Conservation (phyloP, 2,329 filamentous ascomycete genomes). For the Cladosporium sp. region DNA sequence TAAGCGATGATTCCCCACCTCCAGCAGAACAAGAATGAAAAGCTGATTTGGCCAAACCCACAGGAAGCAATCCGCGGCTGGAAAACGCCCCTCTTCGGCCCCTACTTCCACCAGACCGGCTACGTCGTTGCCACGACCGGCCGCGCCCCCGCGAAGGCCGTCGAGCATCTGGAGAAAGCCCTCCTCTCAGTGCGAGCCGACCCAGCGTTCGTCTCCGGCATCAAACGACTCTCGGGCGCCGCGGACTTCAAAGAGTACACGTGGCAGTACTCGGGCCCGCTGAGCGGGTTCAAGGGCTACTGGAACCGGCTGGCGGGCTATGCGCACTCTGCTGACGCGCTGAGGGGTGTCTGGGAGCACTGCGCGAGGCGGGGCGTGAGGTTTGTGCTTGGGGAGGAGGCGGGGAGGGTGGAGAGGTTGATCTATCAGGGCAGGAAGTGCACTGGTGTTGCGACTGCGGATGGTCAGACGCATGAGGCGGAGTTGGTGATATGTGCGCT, state of each 20-base stretch:
- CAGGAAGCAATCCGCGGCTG: conserved; percentile 47
- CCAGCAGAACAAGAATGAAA: too few relatives aligned
- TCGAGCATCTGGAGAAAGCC: conserved; percentile 40
- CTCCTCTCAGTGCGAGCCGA: conserved; percentile 37
- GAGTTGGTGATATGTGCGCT: conserved; percentile 45
- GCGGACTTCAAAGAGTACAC: conserved; percentile 39
- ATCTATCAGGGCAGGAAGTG: conserved; percentile 33
- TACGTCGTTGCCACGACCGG: conserved; percentile 48
- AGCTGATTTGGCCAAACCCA: background rate
- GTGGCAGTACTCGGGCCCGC: conserved; percentile 45
- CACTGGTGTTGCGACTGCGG: conserved; percentile 34
- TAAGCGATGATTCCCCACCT: conserved; percentile 23
- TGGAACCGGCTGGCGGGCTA: conserved; percentile 53
- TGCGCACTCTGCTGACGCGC: conserved; percentile 49
- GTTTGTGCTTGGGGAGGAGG: conserved; percentile 39
- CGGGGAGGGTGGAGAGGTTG: conserved; percentile 35
- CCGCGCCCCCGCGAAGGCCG: conserved; percentile 43
- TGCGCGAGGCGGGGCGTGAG: conserved; percentile 36
- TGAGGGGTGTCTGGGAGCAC: conserved; percentile 42
- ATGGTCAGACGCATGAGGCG: conserved; percentile 34
- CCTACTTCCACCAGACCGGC: conserved; percentile 48
- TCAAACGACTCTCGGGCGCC: conserved; percentile 32
- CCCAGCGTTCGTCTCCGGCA: conserved; percentile 36
- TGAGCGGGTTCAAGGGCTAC: conserved; percentile 53
- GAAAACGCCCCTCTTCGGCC: conserved; percentile 48